These are phyloP conservation scores for Euphorbia corollata DNA, from an alignment of 441 rosid genomes.

Conservation along the genomic window DNA sequence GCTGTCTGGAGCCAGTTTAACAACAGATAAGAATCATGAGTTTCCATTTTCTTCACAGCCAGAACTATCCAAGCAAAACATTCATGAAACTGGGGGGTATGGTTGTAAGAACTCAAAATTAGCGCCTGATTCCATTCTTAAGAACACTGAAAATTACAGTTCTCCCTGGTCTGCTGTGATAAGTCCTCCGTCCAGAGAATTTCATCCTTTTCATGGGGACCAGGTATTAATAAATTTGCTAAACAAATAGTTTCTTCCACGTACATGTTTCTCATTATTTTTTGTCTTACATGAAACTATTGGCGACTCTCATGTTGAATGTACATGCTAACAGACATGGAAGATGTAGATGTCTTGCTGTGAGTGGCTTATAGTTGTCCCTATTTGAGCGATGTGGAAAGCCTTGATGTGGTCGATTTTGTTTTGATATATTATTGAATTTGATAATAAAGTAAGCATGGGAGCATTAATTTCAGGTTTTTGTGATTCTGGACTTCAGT, in stretches of 20 bases:
- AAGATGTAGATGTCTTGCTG: neutral
- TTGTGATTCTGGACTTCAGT: neutral
- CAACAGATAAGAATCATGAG: constrained; percentile 20
- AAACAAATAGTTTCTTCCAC: no score
- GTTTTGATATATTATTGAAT: neutral
- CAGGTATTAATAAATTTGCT: constrained; percentile 25
- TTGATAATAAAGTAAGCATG: neutral
- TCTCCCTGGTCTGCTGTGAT: constrained; percentile 17
- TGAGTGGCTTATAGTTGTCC: neutral
- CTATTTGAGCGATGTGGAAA: neutral
- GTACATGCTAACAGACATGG: neutral
- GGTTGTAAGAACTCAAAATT: constrained; percentile 15
- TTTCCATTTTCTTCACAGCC: constrained; percentile 15
- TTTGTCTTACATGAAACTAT: neutral
- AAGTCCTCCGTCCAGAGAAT: constrained; percentile 22
- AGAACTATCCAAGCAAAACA: constrained; percentile 22
- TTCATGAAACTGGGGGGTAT: constrained; percentile 23
- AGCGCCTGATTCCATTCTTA: constrained; percentile 23
- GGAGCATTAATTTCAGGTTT: neutral
- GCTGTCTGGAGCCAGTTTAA: constrained; percentile 22
- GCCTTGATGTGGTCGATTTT: neutral
- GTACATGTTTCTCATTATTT: neutral
- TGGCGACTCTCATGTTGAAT: neutral
- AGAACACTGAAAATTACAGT: constrained; percentile 22
- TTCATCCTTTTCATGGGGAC: constrained; percentile 25